These are phyloP conservation scores for Polytrichum formosum DNA, from an alignment of 225 moss, liverwort and hornwort species.

Conservation along the genomic window DNA sequence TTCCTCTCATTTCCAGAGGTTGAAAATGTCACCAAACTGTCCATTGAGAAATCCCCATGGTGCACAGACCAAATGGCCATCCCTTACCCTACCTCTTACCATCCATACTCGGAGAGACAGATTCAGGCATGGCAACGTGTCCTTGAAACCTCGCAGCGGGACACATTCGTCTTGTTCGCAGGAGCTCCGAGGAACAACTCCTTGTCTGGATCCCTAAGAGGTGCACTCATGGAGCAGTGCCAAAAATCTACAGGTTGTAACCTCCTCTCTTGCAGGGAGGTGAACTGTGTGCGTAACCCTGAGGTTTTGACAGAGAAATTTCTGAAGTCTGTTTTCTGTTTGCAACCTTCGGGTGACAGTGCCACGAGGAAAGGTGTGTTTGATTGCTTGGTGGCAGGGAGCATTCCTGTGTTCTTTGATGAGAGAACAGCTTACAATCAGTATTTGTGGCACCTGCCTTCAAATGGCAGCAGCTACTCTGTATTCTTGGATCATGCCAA, in stretches of 20 bases:
- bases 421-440: conserved; percentile 33
- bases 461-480: conserved; percentile 38
- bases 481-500: conserved; percentile 24
- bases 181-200: conserved; percentile 17
- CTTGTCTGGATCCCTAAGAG: conserved; percentile 17
- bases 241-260: conserved; percentile 20
- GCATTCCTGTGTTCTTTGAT: conserved; percentile 54
- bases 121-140: conserved; percentile 11
- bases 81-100: conserved; percentile 24
- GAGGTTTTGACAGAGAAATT: conserved; percentile 31
- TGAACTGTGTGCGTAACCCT: conserved; percentile 41
- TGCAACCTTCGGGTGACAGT: conserved; percentile 61
- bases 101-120: conserved; percentile 7
- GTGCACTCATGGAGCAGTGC: conserved; percentile 42
- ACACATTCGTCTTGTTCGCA: conserved; percentile 6
- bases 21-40: conserved; percentile 14
- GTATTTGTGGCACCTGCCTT: conserved; percentile 53
- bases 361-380: conserved; percentile 53
- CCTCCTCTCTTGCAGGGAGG: conserved; percentile 21
- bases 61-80: conserved; percentile 14
- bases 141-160: conserved; percentile 2
- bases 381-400: conserved; percentile 50
- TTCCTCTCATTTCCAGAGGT: conserved; percentile 12
- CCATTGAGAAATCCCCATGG: conserved; percentile 11
- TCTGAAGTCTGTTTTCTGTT: conserved; percentile 41